phyloP scores from a whole-genome alignment of 1,139 yeast species.

The Yamadazyma diddensiae region DNA sequence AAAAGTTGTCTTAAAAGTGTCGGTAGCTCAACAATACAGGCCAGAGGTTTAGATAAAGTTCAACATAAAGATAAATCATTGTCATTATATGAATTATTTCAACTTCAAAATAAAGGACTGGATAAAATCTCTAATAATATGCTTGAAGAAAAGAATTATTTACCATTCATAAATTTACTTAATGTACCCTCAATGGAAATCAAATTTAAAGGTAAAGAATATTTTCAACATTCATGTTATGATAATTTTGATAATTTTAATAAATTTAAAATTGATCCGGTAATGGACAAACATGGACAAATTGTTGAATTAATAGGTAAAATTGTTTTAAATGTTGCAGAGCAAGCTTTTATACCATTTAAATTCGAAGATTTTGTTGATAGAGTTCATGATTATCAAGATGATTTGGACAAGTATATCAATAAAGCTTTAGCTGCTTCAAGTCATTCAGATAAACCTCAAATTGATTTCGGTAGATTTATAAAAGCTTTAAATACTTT shows the following conservation, averaged over 20 bases:
- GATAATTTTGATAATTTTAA: constrained; percentile 65
- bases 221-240: constrained; percentile 61
- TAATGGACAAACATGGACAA: constrained; percentile 54
- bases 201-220: constrained; percentile 42
- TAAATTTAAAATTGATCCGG: constrained; percentile 46
- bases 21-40: constrained; percentile 11
- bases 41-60: constrained; percentile 4
- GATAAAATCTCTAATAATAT: constrained; percentile 36
- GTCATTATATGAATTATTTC: constrained; percentile 27
- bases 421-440: constrained; percentile 10
- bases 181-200: constrained; percentile 73
- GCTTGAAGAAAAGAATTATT: constrained; percentile 57
- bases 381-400: constrained; percentile 40
- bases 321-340: constrained; percentile 56
- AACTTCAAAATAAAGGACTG: constrained; percentile 23
- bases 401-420: constrained; percentile 39
- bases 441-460: constrained; percentile 16
- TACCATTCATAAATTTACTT: constrained; percentile 60
- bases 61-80: constrained; percentile 10
- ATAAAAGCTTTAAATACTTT: constrained; percentile 23
- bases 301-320: constrained; percentile 58
- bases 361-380: constrained; percentile 51
- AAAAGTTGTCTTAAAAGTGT: constrained; percentile 40
- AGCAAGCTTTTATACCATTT: constrained; percentile 75
- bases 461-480: constrained; percentile 29